phyloP scores from a whole-genome alignment of 129 eudicot genomes.

The Logfia minima region DNA sequence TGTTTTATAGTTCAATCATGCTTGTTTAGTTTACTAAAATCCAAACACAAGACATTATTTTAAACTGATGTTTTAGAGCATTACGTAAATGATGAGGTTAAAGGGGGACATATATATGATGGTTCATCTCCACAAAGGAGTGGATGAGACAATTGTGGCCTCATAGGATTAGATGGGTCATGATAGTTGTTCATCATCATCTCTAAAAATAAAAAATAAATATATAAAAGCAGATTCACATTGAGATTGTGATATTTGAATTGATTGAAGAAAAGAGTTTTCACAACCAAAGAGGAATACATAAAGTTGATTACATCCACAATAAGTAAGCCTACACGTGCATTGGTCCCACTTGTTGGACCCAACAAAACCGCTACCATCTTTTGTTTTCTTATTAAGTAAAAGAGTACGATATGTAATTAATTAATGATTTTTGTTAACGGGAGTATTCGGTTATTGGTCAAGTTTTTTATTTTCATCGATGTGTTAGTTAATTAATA shows the following conservation, averaged over 20 bases:
- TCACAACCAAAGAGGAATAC: conserved; percentile 34
- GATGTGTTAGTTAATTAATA: too few species aligned
- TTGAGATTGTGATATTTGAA: conserved; percentile 38
- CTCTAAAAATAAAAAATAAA: conserved; percentile 4
- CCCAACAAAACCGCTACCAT: conserved; percentile 32
- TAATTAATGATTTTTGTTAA: too few species aligned
- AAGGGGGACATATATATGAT: conserved; percentile 46
- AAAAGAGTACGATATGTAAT: too few species aligned
- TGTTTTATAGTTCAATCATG: not conserved
- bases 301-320: conserved; percentile 36
- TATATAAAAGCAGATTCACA: conserved; percentile 34
- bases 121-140: conserved; percentile 48
- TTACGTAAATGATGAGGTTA: conserved; percentile 24
- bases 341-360: conserved; percentile 34
- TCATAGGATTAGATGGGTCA: conserved; percentile 45
- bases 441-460: too few species aligned
- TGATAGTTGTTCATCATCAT: conserved; percentile 49
- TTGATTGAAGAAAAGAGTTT: conserved; percentile 37
- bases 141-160: conserved; percentile 53
- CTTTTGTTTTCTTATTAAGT: not conserved
- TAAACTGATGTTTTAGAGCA: not conserved
- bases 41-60: not conserved
- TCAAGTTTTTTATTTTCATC: too few species aligned
- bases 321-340: conserved; percentile 39
- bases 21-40: not conserved